A percentile compares a stretch with the other conserved stretches of the same genome.
These are phyloP conservation scores for Lithohypha guttulata DNA, from an alignment of 2,329 filamentous ascomycete species.

Conservation along the genomic window DNA sequence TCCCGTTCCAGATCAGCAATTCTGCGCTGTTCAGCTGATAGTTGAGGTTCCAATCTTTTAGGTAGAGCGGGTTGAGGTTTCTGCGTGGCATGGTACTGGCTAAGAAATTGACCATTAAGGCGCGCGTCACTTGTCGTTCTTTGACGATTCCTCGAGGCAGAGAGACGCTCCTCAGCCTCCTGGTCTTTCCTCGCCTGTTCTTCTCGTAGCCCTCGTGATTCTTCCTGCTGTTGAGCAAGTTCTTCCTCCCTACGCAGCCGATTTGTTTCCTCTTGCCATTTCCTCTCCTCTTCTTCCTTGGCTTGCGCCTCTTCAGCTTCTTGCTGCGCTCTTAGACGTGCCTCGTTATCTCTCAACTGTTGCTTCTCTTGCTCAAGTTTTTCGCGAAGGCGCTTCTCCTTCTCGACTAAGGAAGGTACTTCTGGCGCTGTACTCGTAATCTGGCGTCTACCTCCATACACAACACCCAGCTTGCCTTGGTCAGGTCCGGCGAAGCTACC, in stretches of 20 bases:
- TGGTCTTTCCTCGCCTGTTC: constrained; percentile 63
- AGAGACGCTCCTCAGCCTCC: constrained; percentile 57
- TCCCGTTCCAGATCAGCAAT: constrained; percentile 71
- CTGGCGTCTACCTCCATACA: constrained; percentile 82
- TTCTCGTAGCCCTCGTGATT: constrained; percentile 54
- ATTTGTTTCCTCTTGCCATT: constrained; percentile 38
- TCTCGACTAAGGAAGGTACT: constrained; percentile 74
- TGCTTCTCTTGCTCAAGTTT: constrained; percentile 46
- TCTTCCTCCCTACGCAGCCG: constrained; percentile 37
- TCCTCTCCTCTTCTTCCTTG: constrained; percentile 35
- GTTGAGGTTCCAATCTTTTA: constrained; percentile 23
- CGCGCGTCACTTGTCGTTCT: constrained; percentile 53
- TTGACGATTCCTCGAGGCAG: constrained; percentile 54
- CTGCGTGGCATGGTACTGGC: constrained; percentile 72
- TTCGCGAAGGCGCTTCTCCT: constrained; percentile 57
- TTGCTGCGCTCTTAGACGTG: constrained; percentile 37
- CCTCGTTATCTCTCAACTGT: constrained; percentile 44
- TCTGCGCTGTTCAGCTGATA: constrained; percentile 48
- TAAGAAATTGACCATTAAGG: constrained; percentile 72
- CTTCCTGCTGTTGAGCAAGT: constrained; percentile 29
- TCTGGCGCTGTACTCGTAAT: constrained; percentile 73
- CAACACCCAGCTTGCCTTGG: constrained; percentile 87
- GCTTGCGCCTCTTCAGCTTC: constrained; percentile 40
- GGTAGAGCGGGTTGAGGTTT: constrained; percentile 20
- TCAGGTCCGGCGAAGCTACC: constrained; percentile 97